Evolutionary conservation across 2,329 filamentous ascomycete genomes (phyloP), one percentile per base, ranked within the genome.

Genomic region (Alternaria solani): DNA sequence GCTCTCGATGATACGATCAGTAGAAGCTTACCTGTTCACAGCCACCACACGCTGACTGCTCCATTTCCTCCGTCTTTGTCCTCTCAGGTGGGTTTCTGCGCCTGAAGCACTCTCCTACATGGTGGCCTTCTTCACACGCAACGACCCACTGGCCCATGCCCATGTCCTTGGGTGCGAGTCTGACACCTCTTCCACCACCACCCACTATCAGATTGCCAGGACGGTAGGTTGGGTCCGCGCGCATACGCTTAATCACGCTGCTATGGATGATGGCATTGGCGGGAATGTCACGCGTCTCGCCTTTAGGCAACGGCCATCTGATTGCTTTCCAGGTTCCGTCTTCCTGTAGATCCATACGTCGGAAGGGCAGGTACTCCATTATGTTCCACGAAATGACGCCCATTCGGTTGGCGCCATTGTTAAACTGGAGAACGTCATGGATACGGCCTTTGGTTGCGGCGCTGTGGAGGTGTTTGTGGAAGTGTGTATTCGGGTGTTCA

Each of bases 311-410:
- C 0, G 92, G 92, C 90, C 91, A 94, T 8, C 88, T 84, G 66
- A 95, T 94, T 0, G 91, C 89, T 75, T 88, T 89, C 92, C 92
- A 95, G 0, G 87, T 87, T 0, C 91, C 91, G 63, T 94, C 89
- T 0, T 81, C 61, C 62, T 88, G 87, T 7, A 94, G 80, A 67
- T 94, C 92, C 90, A 95, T 94, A 25, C 92, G 84, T 1, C 90
- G 85, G 79, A 94, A 94, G 0, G 92, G 92, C 25, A 94, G 81
- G 74, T 90, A 93, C 71, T 94, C 92, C 91, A 94, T 92, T 23
- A 92, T 62, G 46, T 88, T 90, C 91, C 91, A 94, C 2, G 84
- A 85, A 0, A 89, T 67, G 0, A 92, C 90, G 0, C 88, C 86
- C 4, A 80, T 56, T 25, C 65, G 62, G 0, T 83, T 75, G 4